These are phyloP conservation scores for Parmales sp. DNA, from an alignment of 108 stramenopile genomes.

Conservation along the genomic window DNA sequence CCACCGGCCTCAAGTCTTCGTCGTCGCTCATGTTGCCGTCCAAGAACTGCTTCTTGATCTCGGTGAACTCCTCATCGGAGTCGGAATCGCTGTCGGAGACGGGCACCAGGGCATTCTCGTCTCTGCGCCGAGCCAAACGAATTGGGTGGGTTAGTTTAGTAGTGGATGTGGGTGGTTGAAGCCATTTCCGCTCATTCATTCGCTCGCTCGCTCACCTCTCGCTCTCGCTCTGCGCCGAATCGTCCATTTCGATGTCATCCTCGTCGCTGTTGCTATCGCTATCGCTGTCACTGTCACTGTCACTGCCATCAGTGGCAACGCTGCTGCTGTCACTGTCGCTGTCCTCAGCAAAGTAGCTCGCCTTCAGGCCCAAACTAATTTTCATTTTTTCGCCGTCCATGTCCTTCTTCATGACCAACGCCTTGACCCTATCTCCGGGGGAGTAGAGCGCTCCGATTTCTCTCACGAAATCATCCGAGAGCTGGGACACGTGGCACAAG, in stretches of 20 bases:
- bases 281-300: constrained; percentile 35
- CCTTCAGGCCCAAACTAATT: constrained; percentile 74
- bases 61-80: neutral
- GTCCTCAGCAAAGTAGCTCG: constrained; percentile 79
- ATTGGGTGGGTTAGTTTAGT: too few relatives aligned
- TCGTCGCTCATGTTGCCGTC: neutral
- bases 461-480: constrained; percentile 68
- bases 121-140: too few relatives aligned
- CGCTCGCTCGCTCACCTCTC: too few relatives aligned
- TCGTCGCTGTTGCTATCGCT: constrained; percentile 15
- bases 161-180: too few relatives aligned
- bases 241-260: constrained; percentile 15
- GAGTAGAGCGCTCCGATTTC: constrained; percentile 64
- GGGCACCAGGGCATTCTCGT: neutral
- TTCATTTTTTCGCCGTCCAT: constrained; percentile 51
- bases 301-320: constrained; percentile 19
- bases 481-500: constrained; percentile 79
- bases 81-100: neutral
- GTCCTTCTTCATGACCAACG: constrained; percentile 71
- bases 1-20: too few relatives aligned
- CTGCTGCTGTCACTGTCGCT: constrained; percentile 2
- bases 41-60: neutral
- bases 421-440: constrained; percentile 86
- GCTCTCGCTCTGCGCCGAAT: constrained; percentile 27
- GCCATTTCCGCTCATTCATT: too few relatives aligned